A percentile compares a stretch with the other conserved stretches of the same genome.
phyloP scores from a whole-genome alignment of 2,329 filamentous ascomycete genomes.

The Blastomyces parvus region DNA sequence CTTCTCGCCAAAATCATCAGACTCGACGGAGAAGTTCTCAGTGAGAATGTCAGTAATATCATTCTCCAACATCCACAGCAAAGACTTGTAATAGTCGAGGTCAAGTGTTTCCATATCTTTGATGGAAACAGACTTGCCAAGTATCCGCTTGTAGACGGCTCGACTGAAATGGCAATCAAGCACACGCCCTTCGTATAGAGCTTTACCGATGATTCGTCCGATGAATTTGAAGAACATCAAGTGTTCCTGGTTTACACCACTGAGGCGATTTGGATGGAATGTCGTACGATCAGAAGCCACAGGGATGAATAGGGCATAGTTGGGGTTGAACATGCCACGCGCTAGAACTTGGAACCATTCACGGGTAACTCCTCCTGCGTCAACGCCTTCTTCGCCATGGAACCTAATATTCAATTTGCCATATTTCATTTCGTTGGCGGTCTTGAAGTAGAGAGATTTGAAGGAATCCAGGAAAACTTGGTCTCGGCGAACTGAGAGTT shows the following conservation, averaged over 20 bases:
- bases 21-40: conserved; percentile 89
- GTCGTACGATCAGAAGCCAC: conserved; percentile 96
- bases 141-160: conserved; percentile 94
- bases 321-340: conserved; percentile 96
- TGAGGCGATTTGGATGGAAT: conserved; percentile 95
- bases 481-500: conserved; percentile 82
- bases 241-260: conserved; percentile 90
- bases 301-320: conserved; percentile 92
- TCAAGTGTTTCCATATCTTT: conserved; percentile 99
- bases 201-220: conserved; percentile 94
- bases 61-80: conserved; percentile 97
- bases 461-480: conserved; percentile 98
- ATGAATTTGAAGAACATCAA: conserved; percentile 99
- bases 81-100: conserved; percentile 96
- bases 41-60: conserved; percentile 97
- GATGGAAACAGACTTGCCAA: conserved; percentile 88
- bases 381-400: conserved; percentile 93
- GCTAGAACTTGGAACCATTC: conserved; percentile 99
- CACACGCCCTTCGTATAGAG: conserved; percentile 87
- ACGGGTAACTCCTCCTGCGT: conserved; percentile 91
- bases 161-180: conserved; percentile 98
- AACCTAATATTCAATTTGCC: conserved; percentile 97
- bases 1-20: conserved; percentile 85
- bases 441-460: conserved; percentile 96
- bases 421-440: conserved; percentile 94